Percentiles rank a stretch among this genome's conserved stretches.
phyloP scores from a whole-genome alignment of 371 early-diverging fungal genomes.

The Encephalitozoon hellem region DNA sequence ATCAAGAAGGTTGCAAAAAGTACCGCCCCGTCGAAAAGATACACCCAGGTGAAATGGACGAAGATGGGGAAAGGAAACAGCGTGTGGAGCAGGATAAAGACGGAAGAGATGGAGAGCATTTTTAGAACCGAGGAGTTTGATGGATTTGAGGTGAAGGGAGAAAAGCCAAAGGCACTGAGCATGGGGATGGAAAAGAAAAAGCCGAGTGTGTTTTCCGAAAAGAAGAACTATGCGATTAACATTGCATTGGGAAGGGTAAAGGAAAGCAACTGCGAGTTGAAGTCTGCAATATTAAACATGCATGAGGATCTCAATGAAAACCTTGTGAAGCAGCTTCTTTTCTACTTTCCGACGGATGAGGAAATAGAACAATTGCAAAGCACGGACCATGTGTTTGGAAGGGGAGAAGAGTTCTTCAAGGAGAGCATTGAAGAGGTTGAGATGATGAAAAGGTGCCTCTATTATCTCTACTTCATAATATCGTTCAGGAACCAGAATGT shows the following conservation, averaged over 20 bases:
- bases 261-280: constrained; percentile 23
- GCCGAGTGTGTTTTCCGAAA: constrained; percentile 14
- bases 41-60: constrained; percentile 34
- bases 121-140: constrained; percentile 36
- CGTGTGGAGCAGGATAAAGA: constrained; percentile 15
- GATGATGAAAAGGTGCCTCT: neutral
- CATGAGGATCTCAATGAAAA: constrained; percentile 32
- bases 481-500: constrained; percentile 6
- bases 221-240: constrained; percentile 50
- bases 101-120: neutral
- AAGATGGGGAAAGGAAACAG: constrained; percentile 28
- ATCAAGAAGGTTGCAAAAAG: constrained; percentile 21
- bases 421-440: constrained; percentile 10
- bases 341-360: constrained; percentile 45
- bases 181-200: neutral
- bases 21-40: constrained; percentile 3
- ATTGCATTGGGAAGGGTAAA: constrained; percentile 52
- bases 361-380: constrained; percentile 24
- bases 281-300: constrained; percentile 13
- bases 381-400: neutral
- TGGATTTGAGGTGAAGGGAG: constrained; percentile 21
- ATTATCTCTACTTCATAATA: constrained; percentile 1
- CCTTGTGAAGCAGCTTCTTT: constrained; percentile 49
- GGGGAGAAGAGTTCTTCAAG: constrained; percentile 49
- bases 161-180: neutral